Evolutionary conservation across 1,139 yeast species (phyloP).

Genomic region (Arxiozyma bovina): DNA sequence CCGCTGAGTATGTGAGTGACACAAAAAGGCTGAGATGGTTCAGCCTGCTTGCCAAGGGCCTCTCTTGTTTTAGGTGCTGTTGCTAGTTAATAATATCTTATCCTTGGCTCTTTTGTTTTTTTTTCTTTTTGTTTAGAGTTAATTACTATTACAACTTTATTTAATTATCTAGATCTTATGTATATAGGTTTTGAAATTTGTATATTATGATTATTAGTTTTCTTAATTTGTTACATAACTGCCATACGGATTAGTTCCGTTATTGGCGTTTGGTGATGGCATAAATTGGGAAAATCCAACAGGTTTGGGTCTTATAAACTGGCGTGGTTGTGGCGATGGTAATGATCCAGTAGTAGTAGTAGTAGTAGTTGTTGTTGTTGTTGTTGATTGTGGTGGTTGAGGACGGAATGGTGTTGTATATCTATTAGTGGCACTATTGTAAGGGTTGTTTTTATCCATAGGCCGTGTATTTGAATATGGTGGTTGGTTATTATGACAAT

Average conservation of each 20-base stretch:
- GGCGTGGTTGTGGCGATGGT: slow-evolving; percentile 2
- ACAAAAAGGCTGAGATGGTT: too few relatives aligned
- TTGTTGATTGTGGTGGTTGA: neutral
- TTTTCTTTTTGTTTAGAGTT: too few relatives aligned
- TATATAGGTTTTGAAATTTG: too few relatives aligned
- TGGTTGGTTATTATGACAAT: neutral
- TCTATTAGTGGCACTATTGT: neutral
- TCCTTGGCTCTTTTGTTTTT: too few relatives aligned
- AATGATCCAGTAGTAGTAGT: neutral
- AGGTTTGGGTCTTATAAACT: slow-evolving; percentile 1
- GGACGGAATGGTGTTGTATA: neutral
- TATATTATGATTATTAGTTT: too few relatives aligned
- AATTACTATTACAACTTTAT: too few relatives aligned
- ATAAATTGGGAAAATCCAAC: slow-evolving; percentile 28
- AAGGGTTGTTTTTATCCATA: neutral
- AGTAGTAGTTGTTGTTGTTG: too few relatives aligned
- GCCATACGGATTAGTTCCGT: slow-evolving; percentile 1
- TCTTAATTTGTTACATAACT: neutral
- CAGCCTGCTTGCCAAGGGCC: too few relatives aligned
- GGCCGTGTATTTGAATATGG: neutral
- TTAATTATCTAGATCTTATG: too few relatives aligned
- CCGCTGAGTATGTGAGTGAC: too few relatives aligned
- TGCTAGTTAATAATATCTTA: too few relatives aligned
- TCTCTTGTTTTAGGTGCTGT: too few relatives aligned
- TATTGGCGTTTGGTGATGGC: slow-evolving; percentile 13